phyloP scores from a whole-genome alignment of 2,329 filamentous ascomycete genomes.

The Pyrenophora seminiperda region DNA sequence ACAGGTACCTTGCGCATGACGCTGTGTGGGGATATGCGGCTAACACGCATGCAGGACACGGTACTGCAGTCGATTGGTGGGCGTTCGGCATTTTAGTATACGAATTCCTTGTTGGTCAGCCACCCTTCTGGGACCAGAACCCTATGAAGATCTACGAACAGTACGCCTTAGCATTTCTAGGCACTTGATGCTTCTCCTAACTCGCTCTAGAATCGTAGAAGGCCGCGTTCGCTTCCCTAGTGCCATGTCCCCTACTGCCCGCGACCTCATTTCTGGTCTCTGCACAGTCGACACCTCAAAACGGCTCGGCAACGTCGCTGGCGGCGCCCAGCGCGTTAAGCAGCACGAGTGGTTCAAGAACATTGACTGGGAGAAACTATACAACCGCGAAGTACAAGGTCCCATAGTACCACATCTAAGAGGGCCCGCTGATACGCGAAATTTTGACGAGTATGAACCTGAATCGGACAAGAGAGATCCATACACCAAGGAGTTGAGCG shows the following conservation, averaged over 20 bases:
- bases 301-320: constrained; percentile 77
- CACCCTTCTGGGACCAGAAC: constrained; percentile 85
- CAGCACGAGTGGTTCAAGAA: constrained; percentile 74
- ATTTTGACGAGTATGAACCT: constrained; percentile 83
- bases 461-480: constrained; percentile 68
- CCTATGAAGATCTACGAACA: constrained; percentile 85
- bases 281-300: constrained; percentile 80
- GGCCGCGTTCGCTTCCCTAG: constrained; percentile 76
- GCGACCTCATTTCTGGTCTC: constrained; percentile 75
- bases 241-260: constrained; percentile 69
- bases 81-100: constrained; percentile 82
- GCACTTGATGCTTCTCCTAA: not conserved
- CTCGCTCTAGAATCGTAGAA: constrained; percentile 70
- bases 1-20: constrained; percentile 58
- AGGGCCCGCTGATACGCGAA: constrained; percentile 75
- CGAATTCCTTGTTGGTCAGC: constrained; percentile 83
- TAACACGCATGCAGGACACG: constrained; percentile 56
- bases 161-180: constrained; percentile 31
- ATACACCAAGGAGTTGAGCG: constrained; percentile 71
- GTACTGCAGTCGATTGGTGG: constrained; percentile 84
- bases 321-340: constrained; percentile 74
- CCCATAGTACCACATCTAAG: constrained; percentile 78
- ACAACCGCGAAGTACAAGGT: constrained; percentile 66
- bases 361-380: constrained; percentile 75
- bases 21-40: constrained; percentile 7